Conservation (phyloP, 2,329 filamentous ascomycete genomes). For the Aureobasidium leucospermi region DNA sequence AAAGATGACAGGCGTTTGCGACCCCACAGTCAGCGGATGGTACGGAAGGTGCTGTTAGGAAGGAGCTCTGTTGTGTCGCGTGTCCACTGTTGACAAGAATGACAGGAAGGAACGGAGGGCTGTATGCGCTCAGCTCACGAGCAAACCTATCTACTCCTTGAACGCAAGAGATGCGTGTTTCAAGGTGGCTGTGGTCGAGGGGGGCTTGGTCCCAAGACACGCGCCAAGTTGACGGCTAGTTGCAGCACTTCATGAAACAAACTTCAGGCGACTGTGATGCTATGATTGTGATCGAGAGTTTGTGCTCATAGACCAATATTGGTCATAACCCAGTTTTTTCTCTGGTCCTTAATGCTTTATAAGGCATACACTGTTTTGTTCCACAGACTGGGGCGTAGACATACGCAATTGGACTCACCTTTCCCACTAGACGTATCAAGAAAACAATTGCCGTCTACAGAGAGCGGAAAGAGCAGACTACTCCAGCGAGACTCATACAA, state of each 20-base stretch:
- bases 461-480: too few relatives aligned
- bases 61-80: background rate
- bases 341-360: too few relatives aligned
- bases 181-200: conserved; percentile 3
- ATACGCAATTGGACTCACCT: too few relatives aligned
- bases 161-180: conserved; percentile 1
- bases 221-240: background rate
- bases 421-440: too few relatives aligned
- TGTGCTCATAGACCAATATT: too few relatives aligned
- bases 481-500: too few relatives aligned
- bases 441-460: too few relatives aligned
- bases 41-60: background rate
- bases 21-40: background rate
- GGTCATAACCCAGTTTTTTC: too few relatives aligned
- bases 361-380: too few relatives aligned
- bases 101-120: background rate
- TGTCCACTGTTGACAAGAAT: background rate
- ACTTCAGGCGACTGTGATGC: background rate
- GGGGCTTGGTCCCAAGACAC: conserved; percentile 4
- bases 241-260: background rate
- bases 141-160: background rate
- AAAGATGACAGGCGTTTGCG: background rate
- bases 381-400: too few relatives aligned
- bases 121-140: background rate
- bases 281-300: too few relatives aligned